These are phyloP conservation scores for Hippophae tibetana DNA, from an alignment of 306 rosid genomes.

Conservation along the genomic window DNA sequence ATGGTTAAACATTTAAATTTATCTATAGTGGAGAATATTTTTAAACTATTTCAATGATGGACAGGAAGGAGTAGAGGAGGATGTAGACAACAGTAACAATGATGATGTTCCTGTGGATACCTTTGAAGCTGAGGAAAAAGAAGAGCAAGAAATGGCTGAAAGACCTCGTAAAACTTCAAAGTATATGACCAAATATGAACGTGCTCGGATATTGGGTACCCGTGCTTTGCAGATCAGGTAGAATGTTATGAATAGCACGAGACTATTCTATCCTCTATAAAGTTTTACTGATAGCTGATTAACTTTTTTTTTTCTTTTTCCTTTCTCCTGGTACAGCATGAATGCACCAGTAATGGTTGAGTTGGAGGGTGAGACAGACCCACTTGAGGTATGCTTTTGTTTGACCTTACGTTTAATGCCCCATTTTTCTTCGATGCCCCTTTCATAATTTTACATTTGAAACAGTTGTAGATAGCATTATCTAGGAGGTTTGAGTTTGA, in stretches of 20 bases:
- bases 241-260: no score
- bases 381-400: slow-evolving; percentile 44
- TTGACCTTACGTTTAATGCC: no score
- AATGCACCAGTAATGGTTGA: slow-evolving; percentile 77
- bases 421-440: no score
- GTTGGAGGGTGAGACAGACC: slow-evolving; percentile 74
- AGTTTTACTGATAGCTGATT: no score
- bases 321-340: slow-evolving; percentile 35
- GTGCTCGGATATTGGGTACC: slow-evolving; percentile 69
- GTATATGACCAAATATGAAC: slow-evolving; percentile 66
- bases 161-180: slow-evolving; percentile 57
- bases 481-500: no score
- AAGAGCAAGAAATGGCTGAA: slow-evolving; percentile 25
- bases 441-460: no score
- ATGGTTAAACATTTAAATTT: no score
- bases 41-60: no score
- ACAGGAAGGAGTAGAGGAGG: no score
- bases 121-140: slow-evolving; percentile 44
- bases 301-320: not conserved
- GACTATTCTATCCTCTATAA: not conserved
- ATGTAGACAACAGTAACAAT: no score
- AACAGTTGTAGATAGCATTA: no score
- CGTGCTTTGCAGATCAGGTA: slow-evolving; percentile 78
- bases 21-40: no score
- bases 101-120: slow-evolving; percentile 30